phyloP scores from a whole-genome alignment of 768 basidiomycete species.

The Pulveroboletus sp. region DNA sequence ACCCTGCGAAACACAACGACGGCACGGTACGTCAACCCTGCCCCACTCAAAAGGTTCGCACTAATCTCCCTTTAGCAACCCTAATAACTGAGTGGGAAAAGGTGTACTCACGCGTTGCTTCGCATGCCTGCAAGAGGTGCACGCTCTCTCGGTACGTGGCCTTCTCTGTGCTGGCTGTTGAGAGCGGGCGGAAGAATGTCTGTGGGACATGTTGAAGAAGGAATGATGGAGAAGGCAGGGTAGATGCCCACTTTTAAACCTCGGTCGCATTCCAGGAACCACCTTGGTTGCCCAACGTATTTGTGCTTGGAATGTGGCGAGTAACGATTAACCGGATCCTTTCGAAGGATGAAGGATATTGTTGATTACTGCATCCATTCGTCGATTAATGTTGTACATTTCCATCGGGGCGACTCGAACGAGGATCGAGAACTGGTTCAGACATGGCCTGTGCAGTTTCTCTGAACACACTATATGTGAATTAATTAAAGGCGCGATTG shows the following conservation, averaged over 20 bases:
- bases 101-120: constrained; percentile 17
- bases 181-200: constrained; percentile 3
- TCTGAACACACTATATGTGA: constrained; percentile 15
- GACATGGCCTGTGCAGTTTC: constrained; percentile 8
- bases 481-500: constrained; percentile 29
- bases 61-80: constrained; percentile 11
- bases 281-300: constrained; percentile 8
- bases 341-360: constrained; percentile 6
- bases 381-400: constrained; percentile 14
- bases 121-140: constrained; percentile 16
- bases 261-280: constrained; percentile 6
- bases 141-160: constrained; percentile 14
- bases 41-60: constrained; percentile 18
- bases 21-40: constrained; percentile 16
- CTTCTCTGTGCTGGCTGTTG: constrained; percentile 13
- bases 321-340: constrained; percentile 3
- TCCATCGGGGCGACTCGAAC: constrained; percentile 9
- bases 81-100: background rate
- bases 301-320: constrained; percentile 8
- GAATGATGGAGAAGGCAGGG: constrained; percentile 7
- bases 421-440: constrained; percentile 12
- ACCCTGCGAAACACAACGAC: constrained; percentile 17
- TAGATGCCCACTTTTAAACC: constrained; percentile 17
- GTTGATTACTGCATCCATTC: constrained; percentile 9
- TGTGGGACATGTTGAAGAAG: constrained; percentile 14